Conservation (phyloP, 768 basidiomycete genomes). For the Psilocybe cyanescens region DNA sequence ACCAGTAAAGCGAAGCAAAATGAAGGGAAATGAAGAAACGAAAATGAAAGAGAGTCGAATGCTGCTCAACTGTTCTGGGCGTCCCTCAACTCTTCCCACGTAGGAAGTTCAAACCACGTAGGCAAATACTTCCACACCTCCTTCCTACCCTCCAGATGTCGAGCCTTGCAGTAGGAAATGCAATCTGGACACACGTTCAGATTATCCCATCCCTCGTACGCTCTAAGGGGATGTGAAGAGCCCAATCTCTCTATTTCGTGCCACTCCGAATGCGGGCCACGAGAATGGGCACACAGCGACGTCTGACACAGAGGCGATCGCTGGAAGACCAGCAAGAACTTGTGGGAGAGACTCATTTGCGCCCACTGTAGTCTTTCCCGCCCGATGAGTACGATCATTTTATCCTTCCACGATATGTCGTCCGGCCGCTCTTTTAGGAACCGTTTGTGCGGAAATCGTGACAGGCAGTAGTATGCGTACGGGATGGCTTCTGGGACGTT, state of each 20-base stretch:
- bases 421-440: slow-evolving; percentile 37
- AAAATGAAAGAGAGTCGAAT: not conserved
- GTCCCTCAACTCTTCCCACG: slow-evolving; percentile 38
- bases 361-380: slow-evolving; percentile 44
- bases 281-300: slow-evolving; percentile 34
- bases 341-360: slow-evolving; percentile 43
- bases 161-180: slow-evolving; percentile 31
- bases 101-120: slow-evolving; percentile 39
- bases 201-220: slow-evolving; percentile 36
- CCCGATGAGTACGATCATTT: slow-evolving; percentile 42
- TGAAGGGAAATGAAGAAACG: not conserved
- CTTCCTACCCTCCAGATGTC: slow-evolving; percentile 35
- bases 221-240: slow-evolving; percentile 37
- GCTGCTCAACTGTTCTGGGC: slow-evolving; percentile 24
- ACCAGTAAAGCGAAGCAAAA: slow-evolving; percentile 1
- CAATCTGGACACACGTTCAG: slow-evolving; percentile 40
- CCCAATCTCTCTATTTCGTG: slow-evolving; percentile 40
- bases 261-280: slow-evolving; percentile 48
- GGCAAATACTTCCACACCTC: slow-evolving; percentile 45
- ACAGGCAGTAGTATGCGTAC: slow-evolving; percentile 53
- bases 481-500: slow-evolving; percentile 45
- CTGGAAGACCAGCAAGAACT: slow-evolving; percentile 44
- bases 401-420: slow-evolving; percentile 43
- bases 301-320: slow-evolving; percentile 33
- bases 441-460: slow-evolving; percentile 41